phyloP scores from a whole-genome alignment of 2,329 filamentous ascomycete species.

The Xylariaceae sp. region DNA sequence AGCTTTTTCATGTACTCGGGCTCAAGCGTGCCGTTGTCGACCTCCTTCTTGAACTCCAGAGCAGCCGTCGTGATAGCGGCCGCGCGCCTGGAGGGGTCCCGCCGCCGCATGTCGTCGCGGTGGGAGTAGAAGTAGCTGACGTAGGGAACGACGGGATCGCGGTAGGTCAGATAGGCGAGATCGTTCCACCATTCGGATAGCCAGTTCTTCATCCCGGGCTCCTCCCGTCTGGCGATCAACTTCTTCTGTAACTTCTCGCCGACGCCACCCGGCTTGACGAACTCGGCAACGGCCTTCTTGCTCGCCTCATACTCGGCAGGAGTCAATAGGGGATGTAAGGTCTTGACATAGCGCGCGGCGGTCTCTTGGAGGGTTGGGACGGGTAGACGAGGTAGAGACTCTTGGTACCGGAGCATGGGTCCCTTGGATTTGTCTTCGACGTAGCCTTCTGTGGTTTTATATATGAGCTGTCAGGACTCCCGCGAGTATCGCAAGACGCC shows the following conservation, averaged over 20 bases:
- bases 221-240: slow-evolving; percentile 69
- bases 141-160: slow-evolving; percentile 93
- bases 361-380: slow-evolving; percentile 81
- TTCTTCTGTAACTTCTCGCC: slow-evolving; percentile 85
- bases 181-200: slow-evolving; percentile 98
- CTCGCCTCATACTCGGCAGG: slow-evolving; percentile 63
- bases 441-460: slow-evolving; percentile 63
- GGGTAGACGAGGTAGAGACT: slow-evolving; percentile 74
- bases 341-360: slow-evolving; percentile 72
- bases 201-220: slow-evolving; percentile 87
- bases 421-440: slow-evolving; percentile 74
- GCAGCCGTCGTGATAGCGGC: slow-evolving; percentile 81
- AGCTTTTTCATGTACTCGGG: slow-evolving; percentile 98
- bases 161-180: slow-evolving; percentile 83
- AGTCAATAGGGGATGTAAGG: slow-evolving; percentile 68
- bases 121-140: slow-evolving; percentile 99
- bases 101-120: slow-evolving; percentile 81
- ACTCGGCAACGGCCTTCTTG: slow-evolving; percentile 80
- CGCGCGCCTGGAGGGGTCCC: slow-evolving; percentile 86
- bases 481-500: neutral
- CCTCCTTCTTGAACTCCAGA: slow-evolving; percentile 91
- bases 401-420: slow-evolving; percentile 77
- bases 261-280: slow-evolving; percentile 78
- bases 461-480: slow-evolving; percentile 1
- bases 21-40: slow-evolving; percentile 76